A percentile compares a stretch with the other conserved stretches of the same genome.
Evolutionary conservation across 2,329 filamentous ascomycete genomes (phyloP).

Genomic region (Laburnicola sp.): DNA sequence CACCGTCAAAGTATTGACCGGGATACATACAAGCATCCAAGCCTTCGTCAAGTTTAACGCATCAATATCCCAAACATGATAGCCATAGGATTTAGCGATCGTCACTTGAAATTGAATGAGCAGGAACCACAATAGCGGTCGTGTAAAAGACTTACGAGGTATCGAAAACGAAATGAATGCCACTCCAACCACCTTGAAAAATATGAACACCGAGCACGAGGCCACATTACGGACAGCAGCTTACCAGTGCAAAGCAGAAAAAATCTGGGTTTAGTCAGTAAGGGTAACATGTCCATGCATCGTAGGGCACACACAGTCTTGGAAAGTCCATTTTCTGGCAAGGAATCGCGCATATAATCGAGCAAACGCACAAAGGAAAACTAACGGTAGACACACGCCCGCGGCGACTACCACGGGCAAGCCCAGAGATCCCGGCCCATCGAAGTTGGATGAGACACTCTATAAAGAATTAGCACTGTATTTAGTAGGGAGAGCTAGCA

Average conservation of each 20-base stretch:
- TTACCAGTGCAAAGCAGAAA: conserved; percentile 11
- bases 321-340: conserved; percentile 20
- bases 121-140: not conserved
- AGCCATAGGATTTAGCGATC: conserved; percentile 14
- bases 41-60: conserved; percentile 12
- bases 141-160: conserved; percentile 13
- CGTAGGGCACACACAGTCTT: conserved; percentile 18
- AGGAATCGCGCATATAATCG: conserved; percentile 18
- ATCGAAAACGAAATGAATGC: conserved; percentile 23
- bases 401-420: conserved; percentile 22
- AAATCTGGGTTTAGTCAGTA: conserved; percentile 15
- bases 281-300: not conserved
- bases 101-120: conserved; percentile 15
- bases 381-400: conserved; percentile 17
- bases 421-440: conserved; percentile 18
- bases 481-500: not conserved
- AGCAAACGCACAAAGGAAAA: conserved; percentile 18
- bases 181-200: conserved; percentile 13
- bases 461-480: conserved; percentile 3
- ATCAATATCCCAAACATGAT: conserved; percentile 26
- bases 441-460: conserved; percentile 23
- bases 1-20: not conserved
- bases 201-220: conserved; percentile 1
- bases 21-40: conserved; percentile 13
- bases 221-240: not conserved